These are phyloP conservation scores for Serpula lacrymans DNA, from an alignment of 768 basidiomycete genomes.

Conservation along the genomic window DNA sequence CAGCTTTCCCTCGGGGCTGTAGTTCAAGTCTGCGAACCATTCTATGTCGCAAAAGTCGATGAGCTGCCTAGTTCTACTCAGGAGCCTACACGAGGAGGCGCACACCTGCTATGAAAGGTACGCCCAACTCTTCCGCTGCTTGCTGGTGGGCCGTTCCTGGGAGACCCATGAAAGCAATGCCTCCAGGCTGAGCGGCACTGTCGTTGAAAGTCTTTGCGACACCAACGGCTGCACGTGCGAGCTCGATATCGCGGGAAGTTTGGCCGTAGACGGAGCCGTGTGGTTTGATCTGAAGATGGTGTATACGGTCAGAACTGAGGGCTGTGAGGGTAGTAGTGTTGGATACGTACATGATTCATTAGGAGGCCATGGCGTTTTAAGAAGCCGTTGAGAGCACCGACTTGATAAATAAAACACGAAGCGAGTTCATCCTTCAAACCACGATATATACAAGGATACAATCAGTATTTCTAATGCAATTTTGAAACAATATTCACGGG, in stretches of 20 bases:
- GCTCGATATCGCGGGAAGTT: slow-evolving; percentile 49
- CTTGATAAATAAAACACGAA: slow-evolving; percentile 61
- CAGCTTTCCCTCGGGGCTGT: slow-evolving; percentile 51
- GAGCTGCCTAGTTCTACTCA: no score
- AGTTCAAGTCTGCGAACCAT: slow-evolving; percentile 68
- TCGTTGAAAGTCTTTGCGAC: slow-evolving; percentile 49
- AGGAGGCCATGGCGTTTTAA: slow-evolving; percentile 47
- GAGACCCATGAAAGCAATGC: slow-evolving; percentile 58
- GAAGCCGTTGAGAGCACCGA: slow-evolving; percentile 62
- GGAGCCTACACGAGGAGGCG: no score
- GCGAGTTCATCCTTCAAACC: slow-evolving; percentile 47
- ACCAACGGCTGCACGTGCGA: slow-evolving; percentile 52
- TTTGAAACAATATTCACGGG: slow-evolving; percentile 34
- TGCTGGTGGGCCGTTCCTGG: slow-evolving; percentile 61
- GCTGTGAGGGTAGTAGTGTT: neutral
- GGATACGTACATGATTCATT: slow-evolving; percentile 50
- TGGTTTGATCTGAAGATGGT: slow-evolving; percentile 45
- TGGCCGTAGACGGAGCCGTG: slow-evolving; percentile 64
- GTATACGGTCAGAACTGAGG: neutral
- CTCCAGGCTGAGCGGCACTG: slow-evolving; percentile 15
- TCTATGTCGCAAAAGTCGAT: slow-evolving; percentile 34
- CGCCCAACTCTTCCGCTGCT: slow-evolving; percentile 50
- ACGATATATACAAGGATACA: no score
- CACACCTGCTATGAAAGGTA: slow-evolving; percentile 60
- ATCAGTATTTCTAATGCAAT: no score